Conservation (phyloP, 2,329 filamentous ascomycete species). For the Colletotrichum sp. region DNA sequence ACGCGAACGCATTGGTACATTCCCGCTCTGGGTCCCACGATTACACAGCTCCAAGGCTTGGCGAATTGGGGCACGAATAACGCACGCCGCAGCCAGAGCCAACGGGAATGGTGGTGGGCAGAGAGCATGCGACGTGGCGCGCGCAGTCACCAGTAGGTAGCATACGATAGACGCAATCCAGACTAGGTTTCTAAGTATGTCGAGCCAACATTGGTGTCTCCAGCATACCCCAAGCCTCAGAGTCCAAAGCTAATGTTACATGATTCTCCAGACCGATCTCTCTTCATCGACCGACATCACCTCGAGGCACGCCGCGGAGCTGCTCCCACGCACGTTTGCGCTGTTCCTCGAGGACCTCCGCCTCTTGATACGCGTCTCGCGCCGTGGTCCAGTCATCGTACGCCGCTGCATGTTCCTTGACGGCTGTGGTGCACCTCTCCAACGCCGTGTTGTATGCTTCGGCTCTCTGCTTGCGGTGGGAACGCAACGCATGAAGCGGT, state of each 20-base stretch:
- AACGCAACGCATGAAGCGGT: neutral
- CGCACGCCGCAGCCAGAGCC: neutral
- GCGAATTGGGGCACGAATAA: neutral
- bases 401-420: neutral
- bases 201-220: neutral
- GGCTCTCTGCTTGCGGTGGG: neutral
- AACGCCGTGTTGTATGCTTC: neutral
- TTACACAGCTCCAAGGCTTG: neutral
- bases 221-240: neutral
- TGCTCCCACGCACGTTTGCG: neutral
- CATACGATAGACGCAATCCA: neutral
- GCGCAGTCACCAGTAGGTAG: neutral
- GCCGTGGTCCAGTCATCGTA: neutral
- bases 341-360: neutral
- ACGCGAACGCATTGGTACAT: neutral
- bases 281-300: neutral
- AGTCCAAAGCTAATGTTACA: neutral
- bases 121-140: neutral
- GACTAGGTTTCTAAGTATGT: neutral
- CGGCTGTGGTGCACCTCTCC: neutral
- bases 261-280: neutral
- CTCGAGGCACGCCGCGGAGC: neutral
- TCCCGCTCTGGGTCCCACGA: neutral
- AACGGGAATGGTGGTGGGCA: neutral
- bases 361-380: neutral